Evolutionary conservation across 2,329 filamentous ascomycete genomes (phyloP).

Genomic region (Colletotrichum tropicale): DNA sequence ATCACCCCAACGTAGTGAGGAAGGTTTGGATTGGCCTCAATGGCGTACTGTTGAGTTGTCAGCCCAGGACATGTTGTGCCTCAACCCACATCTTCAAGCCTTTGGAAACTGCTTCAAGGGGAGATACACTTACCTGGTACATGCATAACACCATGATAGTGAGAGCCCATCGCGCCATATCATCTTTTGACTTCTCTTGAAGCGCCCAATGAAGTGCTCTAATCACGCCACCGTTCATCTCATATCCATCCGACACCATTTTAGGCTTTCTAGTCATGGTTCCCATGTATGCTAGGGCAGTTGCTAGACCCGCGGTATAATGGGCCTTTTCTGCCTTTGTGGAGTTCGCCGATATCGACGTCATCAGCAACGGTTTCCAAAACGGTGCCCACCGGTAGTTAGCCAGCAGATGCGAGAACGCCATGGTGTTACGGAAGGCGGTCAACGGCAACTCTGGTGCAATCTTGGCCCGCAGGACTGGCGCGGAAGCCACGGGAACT

Average conservation of each 20-base stretch:
- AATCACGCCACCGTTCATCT: background rate
- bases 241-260: background rate
- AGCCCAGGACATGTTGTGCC: fast-evolving
- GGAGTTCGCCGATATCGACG: background rate
- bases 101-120: background rate
- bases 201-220: background rate
- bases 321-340: background rate
- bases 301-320: background rate
- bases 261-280: background rate
- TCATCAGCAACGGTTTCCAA: background rate
- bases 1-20: background rate
- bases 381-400: conserved; percentile 9
- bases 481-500: background rate
- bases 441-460: background rate
- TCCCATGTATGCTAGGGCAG: background rate
- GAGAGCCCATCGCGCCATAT: background rate
- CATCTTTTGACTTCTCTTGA: background rate
- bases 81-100: background rate
- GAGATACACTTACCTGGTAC: background rate
- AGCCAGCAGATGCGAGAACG: background rate
- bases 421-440: conserved; percentile 4
- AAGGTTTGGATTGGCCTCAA: background rate
- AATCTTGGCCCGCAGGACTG: background rate
- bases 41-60: background rate
- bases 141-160: conserved; percentile 3